Percentiles rank a stretch among this genome's conserved stretches.
Conservation (phyloP, 208 protist genomes). For the Sergeia podlipaevii region DNA sequence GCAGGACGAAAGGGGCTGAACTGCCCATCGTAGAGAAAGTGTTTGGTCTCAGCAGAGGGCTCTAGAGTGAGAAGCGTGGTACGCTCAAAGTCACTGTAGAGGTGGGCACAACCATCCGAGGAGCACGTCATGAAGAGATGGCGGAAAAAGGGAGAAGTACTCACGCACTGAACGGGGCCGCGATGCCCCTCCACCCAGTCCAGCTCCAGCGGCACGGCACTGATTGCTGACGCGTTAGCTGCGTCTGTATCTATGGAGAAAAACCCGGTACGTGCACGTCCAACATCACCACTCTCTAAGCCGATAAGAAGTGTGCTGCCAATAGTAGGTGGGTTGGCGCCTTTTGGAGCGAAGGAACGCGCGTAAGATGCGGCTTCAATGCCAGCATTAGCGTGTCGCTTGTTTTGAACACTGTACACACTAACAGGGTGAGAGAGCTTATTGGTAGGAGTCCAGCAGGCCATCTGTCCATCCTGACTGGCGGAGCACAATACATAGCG, state of each 20-base stretch:
- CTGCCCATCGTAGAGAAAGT: slow-evolving; percentile 80
- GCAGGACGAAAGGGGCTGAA: slow-evolving; percentile 85
- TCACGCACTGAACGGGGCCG: slow-evolving; percentile 74
- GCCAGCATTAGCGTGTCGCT: slow-evolving; percentile 45
- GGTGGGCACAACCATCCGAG: slow-evolving; percentile 75
- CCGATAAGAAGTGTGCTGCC: slow-evolving; percentile 70
- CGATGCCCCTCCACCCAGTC: slow-evolving; percentile 72
- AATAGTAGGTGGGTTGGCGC: slow-evolving; percentile 27
- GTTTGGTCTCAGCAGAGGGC: slow-evolving; percentile 73
- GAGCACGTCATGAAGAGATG: slow-evolving; percentile 85
- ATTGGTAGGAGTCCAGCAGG: slow-evolving; percentile 70
- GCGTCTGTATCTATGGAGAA: slow-evolving; percentile 16
- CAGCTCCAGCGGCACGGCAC: slow-evolving; percentile 44
- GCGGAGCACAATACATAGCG: slow-evolving; percentile 75
- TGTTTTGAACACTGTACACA: slow-evolving; percentile 51
- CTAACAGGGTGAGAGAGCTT: slow-evolving; percentile 57
- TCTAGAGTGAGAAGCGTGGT: slow-evolving; percentile 66
- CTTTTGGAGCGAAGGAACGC: neutral
- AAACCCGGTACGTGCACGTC: slow-evolving; percentile 52
- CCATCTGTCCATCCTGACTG: slow-evolving; percentile 67
- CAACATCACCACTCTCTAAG: slow-evolving; percentile 86
- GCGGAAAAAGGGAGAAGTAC: slow-evolving; percentile 81
- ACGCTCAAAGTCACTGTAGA: slow-evolving; percentile 80
- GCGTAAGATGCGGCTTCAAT: slow-evolving; percentile 57
- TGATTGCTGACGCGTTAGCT: slow-evolving; percentile 1